phyloP scores from a whole-genome alignment of 805 yeast species.

The Metschnikowia cerradonensis region DNA sequence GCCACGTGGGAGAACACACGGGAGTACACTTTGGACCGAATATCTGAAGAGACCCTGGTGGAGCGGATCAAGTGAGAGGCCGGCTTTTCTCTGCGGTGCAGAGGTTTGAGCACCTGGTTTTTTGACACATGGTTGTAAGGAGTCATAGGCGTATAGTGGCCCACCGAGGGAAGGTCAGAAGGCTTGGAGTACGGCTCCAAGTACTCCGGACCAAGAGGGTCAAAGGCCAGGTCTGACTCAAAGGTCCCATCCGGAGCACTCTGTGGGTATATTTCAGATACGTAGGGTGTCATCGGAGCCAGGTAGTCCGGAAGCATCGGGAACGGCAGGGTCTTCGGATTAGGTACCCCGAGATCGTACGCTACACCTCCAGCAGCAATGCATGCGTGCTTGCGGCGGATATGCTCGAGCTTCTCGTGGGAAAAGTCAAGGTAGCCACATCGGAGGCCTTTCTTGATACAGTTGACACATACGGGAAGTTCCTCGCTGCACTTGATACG shows the following conservation, averaged over 20 bases:
- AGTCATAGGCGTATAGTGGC: neutral
- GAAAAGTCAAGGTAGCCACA: conserved; percentile 43
- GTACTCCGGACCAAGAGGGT: neutral
- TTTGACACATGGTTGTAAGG: neutral
- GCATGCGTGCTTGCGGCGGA: conserved; percentile 16
- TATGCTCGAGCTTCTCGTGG: conserved; percentile 30
- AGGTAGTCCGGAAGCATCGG: neutral
- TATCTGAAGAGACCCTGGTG: neutral
- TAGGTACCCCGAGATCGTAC: neutral
- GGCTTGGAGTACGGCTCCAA: neutral
- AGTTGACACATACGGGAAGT: conserved; percentile 38
- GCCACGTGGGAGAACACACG: neutral
- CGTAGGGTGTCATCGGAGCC: neutral
- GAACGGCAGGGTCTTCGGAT: neutral
- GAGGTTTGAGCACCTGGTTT: neutral
- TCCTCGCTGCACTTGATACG: conserved; percentile 43
- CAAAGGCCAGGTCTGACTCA: neutral
- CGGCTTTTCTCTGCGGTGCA: neutral
- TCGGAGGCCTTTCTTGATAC: conserved; percentile 33
- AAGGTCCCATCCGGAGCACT: neutral
- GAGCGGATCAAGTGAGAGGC: neutral
- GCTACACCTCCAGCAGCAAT: neutral
- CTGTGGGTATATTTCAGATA: neutral
- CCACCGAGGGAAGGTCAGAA: too few relatives aligned
- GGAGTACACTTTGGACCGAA: conserved; percentile 1